phyloP scores from a whole-genome alignment of 2,329 filamentous ascomycete genomes.

The Epicoccum nigrum region DNA sequence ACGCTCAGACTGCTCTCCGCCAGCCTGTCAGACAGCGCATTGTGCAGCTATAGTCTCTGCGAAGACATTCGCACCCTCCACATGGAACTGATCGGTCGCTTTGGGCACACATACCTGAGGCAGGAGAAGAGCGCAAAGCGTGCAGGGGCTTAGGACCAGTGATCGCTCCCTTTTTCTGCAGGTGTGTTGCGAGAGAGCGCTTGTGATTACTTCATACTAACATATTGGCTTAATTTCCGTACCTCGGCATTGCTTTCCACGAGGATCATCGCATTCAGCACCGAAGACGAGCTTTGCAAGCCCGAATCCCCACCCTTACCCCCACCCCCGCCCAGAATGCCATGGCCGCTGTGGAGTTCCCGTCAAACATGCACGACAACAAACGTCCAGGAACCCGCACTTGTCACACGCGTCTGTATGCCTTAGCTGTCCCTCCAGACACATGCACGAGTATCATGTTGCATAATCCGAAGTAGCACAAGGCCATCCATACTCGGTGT shows the following conservation, averaged over 20 bases:
- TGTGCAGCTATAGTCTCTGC: background rate
- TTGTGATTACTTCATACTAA: constrained; percentile 5
- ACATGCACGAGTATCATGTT: background rate
- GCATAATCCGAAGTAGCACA: constrained; percentile 2
- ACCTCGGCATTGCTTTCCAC: constrained; percentile 8
- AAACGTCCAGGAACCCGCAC: constrained; percentile 7
- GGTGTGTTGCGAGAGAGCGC: background rate
- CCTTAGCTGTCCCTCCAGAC: constrained; percentile 4
- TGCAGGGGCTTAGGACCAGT: background rate
- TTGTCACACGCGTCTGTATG: constrained; percentile 11
- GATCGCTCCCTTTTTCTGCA: background rate
- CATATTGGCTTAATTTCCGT: background rate
- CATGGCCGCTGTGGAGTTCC: constrained; percentile 15
- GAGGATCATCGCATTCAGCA: constrained; percentile 2
- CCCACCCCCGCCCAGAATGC: constrained; percentile 13
- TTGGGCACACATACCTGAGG: too few species aligned
- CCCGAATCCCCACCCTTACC: constrained; percentile 8
- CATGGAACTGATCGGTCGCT: background rate
- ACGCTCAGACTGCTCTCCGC: background rate
- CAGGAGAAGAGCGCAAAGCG: background rate
- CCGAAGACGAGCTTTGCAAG: background rate
- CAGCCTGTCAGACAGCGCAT: background rate
- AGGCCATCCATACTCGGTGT: background rate
- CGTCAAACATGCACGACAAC: constrained; percentile 16
- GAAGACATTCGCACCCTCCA: background rate